Evolutionary conservation across 345 rosid genomes (phyloP).

Genomic region (Garcia nutans): DNA sequence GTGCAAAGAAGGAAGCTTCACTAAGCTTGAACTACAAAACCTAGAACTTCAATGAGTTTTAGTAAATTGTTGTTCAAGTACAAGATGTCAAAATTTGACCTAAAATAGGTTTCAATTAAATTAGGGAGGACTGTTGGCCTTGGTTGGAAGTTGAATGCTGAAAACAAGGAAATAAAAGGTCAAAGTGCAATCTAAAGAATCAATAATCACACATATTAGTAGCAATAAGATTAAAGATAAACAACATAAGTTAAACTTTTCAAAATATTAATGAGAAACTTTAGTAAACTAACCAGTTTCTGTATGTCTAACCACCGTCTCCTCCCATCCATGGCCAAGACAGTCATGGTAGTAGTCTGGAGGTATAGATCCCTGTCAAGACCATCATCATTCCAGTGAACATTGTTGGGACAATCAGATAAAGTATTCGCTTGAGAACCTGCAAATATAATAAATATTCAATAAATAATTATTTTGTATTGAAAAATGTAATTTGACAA

Average conservation of each 20-base stretch:
- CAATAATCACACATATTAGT: neutral
- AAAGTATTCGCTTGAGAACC: constrained; percentile 48
- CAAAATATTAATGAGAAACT: constrained; percentile 8
- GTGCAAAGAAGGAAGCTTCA: neutral
- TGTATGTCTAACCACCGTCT: constrained; percentile 95
- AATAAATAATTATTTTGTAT: neutral
- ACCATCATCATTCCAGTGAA: constrained; percentile 79
- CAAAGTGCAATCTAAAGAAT: neutral
- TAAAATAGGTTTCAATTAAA: neutral
- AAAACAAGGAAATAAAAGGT: neutral
- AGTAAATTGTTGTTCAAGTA: neutral
- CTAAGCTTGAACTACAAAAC: neutral
- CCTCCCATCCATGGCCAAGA: constrained; percentile 99
- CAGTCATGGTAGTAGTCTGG: constrained; percentile 71
- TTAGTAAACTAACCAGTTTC: constrained; percentile 59
- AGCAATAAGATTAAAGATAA: neutral
- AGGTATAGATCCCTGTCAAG: constrained; percentile 93
- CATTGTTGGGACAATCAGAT: constrained; percentile 55
- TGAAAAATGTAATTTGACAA: neutral
- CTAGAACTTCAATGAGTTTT: neutral
- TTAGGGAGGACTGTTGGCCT: neutral
- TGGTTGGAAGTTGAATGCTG: neutral
- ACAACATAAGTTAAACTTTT: neutral
- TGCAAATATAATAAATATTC: constrained; percentile 34
- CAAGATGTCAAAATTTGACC: neutral